Percentiles rank a stretch among this genome's conserved stretches.
Evolutionary conservation across 176 grass and related monocot genomes (phyloP).

Genomic region (Pontederia crassipes): DNA sequence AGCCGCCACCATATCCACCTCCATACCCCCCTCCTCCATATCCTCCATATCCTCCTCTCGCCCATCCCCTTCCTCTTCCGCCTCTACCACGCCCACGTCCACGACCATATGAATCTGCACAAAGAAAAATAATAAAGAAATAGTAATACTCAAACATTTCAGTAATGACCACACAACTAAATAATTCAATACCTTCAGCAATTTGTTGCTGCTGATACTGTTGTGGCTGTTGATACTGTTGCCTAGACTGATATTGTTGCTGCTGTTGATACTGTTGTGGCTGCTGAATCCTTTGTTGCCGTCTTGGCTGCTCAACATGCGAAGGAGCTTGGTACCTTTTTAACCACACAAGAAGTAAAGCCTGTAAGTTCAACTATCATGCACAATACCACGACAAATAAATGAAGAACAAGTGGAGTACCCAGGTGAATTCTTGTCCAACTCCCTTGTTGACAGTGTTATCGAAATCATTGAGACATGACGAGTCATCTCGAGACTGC

Average conservation of each 20-base stretch:
- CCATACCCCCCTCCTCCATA: conserved; percentile 42
- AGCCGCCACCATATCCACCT: conserved; percentile 50
- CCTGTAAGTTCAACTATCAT: conserved; percentile 3
- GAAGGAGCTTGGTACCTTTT: conserved; percentile 71
- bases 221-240: conserved; percentile 55
- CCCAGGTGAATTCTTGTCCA: conserved; percentile 62
- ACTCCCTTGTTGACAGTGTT: conserved; percentile 74
- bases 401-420: conserved; percentile 26
- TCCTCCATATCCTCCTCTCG: conserved; percentile 34
- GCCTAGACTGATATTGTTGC: background rate
- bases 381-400: background rate
- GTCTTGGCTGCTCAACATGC: conserved; percentile 45
- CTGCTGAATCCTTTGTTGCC: conserved; percentile 58
- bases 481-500: conserved; percentile 88
- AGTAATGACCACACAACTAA: background rate
- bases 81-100: conserved; percentile 20
- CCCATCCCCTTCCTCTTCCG: conserved; percentile 14
- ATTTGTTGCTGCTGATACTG: conserved; percentile 61
- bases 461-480: conserved; percentile 98
- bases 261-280: conserved; percentile 52
- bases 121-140: conserved; percentile 7
- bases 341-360: conserved; percentile 16
- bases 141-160: conserved; percentile 8
- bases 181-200: conserved; percentile 4
- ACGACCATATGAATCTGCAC: conserved; percentile 62